phyloP scores from a whole-genome alignment of 2,329 filamentous ascomycete species.

The Sphaerostilbella broomeana region DNA sequence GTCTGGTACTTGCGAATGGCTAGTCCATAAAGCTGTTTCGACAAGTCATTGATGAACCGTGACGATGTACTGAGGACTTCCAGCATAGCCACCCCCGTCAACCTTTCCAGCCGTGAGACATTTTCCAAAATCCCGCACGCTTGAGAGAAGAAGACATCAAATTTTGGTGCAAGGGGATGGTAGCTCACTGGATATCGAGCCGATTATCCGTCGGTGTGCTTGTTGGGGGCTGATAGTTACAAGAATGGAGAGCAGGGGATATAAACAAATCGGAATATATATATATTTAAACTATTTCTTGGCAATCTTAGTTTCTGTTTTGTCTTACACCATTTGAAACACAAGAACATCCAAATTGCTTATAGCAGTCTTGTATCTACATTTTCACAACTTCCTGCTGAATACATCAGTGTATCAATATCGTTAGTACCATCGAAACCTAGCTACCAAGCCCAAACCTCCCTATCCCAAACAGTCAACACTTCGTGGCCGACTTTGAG shows the following conservation, averaged over 20 bases:
- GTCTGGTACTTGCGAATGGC: background rate
- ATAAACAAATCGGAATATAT: too few species aligned
- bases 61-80: background rate
- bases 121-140: constrained; percentile 2
- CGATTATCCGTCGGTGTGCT: background rate
- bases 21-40: background rate
- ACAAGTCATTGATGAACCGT: background rate
- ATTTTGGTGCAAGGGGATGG: background rate
- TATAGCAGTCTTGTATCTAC: background rate
- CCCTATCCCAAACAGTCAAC: background rate
- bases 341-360: background rate
- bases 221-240: background rate
- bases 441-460: background rate
- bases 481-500: background rate
- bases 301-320: background rate
- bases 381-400: background rate
- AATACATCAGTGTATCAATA: constrained; percentile 1
- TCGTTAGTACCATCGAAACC: constrained; percentile 1
- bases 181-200: background rate
- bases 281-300: constrained; percentile 1
- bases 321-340: background rate
- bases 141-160: background rate
- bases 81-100: constrained; percentile 3
- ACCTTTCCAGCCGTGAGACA: background rate
- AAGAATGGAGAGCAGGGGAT: too few species aligned